These are phyloP conservation scores for Aspergillus bombycis DNA, from an alignment of 2,329 filamentous ascomycete species.

Conservation along the genomic window DNA sequence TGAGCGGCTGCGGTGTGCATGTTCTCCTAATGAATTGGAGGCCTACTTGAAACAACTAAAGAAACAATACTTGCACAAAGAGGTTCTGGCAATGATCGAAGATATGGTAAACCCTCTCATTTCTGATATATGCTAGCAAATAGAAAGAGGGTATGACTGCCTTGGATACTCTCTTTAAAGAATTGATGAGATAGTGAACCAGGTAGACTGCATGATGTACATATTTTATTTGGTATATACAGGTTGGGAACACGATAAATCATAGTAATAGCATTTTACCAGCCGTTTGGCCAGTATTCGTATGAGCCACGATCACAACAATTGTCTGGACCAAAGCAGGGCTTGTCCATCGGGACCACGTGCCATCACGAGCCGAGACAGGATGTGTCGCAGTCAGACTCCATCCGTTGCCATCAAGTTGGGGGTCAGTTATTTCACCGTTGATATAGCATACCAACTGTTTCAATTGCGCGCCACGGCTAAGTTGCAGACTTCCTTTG, in stretches of 20 bases:
- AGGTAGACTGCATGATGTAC: not conserved
- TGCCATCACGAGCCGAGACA: slow-evolving; percentile 26
- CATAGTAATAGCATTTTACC: slow-evolving; percentile 30
- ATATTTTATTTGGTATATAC: not conserved
- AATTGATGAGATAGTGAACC: not conserved
- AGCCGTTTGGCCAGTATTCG: slow-evolving; percentile 11
- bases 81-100: slow-evolving; percentile 31
- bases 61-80: slow-evolving; percentile 28
- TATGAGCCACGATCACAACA: slow-evolving; percentile 24
- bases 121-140: not conserved
- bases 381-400: slow-evolving; percentile 22
- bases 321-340: slow-evolving; percentile 31
- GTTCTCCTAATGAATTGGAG: slow-evolving; percentile 19
- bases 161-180: too few species aligned
- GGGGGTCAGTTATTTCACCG: slow-evolving; percentile 20
- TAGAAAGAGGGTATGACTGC: not conserved
- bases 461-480: slow-evolving; percentile 15
- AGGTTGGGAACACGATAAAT: not conserved
- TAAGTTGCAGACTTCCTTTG: slow-evolving; percentile 5
- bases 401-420: slow-evolving; percentile 22
- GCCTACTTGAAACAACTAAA: slow-evolving; percentile 25
- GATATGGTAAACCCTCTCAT: slow-evolving; percentile 25
- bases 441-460: slow-evolving; percentile 26
- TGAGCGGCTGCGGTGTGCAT: not conserved
- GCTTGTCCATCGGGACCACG: slow-evolving; percentile 31